Evolutionary conservation across 2,329 filamentous ascomycete genomes (phyloP).

Genomic region (Colletotrichum tropicale): DNA sequence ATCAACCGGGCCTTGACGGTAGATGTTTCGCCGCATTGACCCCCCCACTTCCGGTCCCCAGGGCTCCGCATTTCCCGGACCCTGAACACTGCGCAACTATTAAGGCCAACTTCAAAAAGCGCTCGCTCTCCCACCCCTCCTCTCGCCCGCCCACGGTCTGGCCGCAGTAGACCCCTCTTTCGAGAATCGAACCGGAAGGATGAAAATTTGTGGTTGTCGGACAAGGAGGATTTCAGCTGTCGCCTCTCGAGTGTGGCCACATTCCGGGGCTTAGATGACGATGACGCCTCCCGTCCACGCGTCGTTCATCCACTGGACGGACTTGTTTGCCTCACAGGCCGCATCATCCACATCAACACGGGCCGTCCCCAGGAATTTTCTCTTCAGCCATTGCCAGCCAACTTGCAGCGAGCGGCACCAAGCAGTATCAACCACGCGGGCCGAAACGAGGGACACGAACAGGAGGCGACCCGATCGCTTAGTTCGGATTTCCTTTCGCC

Average conservation of each 20-base stretch:
- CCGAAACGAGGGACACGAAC: background rate
- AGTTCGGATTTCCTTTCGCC: background rate
- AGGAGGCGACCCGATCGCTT: background rate
- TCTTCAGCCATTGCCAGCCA: background rate
- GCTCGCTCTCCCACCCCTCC: background rate
- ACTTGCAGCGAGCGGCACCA: background rate
- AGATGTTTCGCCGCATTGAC: background rate
- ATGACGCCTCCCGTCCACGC: background rate
- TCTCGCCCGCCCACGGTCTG: background rate
- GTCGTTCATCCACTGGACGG: background rate
- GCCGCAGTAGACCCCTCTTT: background rate
- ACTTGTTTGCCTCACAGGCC: background rate
- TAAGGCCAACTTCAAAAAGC: background rate
- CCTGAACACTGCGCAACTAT: background rate
- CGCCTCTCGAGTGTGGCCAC: background rate
- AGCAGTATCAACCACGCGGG: background rate
- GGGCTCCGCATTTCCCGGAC: slow-evolving; percentile 1
- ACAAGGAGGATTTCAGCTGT: background rate
- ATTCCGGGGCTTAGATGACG: background rate
- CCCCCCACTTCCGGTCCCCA: background rate
- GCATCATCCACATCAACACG: background rate
- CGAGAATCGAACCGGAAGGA: background rate
- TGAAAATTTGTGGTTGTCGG: background rate
- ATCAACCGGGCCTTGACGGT: background rate
- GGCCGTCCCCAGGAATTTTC: background rate